These are phyloP conservation scores for Debaryomyces tyrocola DNA, from an alignment of 805 yeast species.

Conservation along the genomic window DNA sequence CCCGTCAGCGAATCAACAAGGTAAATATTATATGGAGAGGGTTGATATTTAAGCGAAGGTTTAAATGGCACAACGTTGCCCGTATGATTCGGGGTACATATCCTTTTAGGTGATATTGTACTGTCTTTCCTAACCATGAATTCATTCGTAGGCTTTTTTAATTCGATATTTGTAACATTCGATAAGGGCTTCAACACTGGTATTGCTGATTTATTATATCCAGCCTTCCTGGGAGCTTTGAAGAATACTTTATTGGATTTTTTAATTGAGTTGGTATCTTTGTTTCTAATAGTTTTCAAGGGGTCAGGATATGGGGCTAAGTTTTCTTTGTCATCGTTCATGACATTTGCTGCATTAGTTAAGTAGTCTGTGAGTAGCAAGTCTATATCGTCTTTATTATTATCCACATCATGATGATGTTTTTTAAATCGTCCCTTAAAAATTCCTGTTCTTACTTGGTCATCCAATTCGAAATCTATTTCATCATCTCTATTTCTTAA, in stretches of 20 bases:
- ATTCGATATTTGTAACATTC: constrained; percentile 16
- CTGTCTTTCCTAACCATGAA: not conserved
- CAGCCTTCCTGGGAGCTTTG: constrained; percentile 15
- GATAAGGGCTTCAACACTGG: constrained; percentile 30
- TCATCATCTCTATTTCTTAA: constrained; percentile 24
- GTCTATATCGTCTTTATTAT: constrained; percentile 29
- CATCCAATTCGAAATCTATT: constrained; percentile 31
- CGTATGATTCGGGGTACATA: constrained; percentile 44
- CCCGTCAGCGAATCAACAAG: constrained; percentile 66
- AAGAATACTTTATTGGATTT: constrained; percentile 21
- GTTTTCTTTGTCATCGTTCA: constrained; percentile 33
- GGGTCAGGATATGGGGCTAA: constrained; percentile 24
- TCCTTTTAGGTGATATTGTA: constrained; percentile 36
- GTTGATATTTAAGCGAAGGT: constrained; percentile 29
- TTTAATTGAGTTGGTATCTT: constrained; percentile 13
- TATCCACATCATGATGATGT: constrained; percentile 13
- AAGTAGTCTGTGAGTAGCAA: constrained; percentile 26
- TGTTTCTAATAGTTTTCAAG: constrained; percentile 16
- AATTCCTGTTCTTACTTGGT: constrained; percentile 33
- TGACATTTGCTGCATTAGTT: not conserved
- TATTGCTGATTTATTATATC: constrained; percentile 12
- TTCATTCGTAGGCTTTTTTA: constrained; percentile 3
- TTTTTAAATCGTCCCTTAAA: constrained; percentile 34
- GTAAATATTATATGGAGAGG: constrained; percentile 33
- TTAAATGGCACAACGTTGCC: constrained; percentile 21